These are phyloP conservation scores for Pharus latifolius DNA, from an alignment of 176 grass and related monocot species.

Conservation along the genomic window DNA sequence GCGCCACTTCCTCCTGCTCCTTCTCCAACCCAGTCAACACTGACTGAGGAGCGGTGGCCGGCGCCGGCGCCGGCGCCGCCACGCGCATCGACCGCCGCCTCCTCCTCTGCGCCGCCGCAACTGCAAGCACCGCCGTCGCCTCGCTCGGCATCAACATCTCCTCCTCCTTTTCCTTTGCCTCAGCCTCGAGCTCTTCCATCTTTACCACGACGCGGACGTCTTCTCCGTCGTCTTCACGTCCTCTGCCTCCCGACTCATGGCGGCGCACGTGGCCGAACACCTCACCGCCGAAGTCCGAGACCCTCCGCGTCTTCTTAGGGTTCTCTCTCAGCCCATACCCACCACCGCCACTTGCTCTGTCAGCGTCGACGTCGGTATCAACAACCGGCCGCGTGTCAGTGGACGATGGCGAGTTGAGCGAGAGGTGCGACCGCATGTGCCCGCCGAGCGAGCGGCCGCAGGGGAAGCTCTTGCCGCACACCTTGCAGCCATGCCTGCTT, in stretches of 20 bases:
- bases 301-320: slow-evolving; percentile 62
- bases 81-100: slow-evolving; percentile 24
- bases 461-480: slow-evolving; percentile 52
- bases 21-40: slow-evolving; percentile 3
- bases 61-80: not conserved
- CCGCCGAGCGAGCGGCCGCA: slow-evolving; percentile 54
- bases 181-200: not conserved
- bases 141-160: not conserved
- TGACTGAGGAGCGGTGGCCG: not conserved
- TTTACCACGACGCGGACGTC: not conserved
- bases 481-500: slow-evolving; percentile 43
- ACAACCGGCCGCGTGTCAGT: not conserved
- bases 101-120: slow-evolving; percentile 6
- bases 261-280: slow-evolving; percentile 11
- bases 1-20: slow-evolving; percentile 46
- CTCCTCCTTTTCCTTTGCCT: not conserved
- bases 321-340: slow-evolving; percentile 49
- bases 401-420: not conserved
- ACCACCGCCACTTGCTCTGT: not conserved
- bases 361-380: not conserved
- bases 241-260: not conserved
- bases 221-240: not conserved
- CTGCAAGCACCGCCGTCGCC: not conserved
- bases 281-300: slow-evolving; percentile 16
- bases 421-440: slow-evolving; percentile 59